Evolutionary conservation across 805 yeast genomes (phyloP), one percentile per base, ranked within the genome.

Genomic region (Danielozyma ontarioensis): DNA sequence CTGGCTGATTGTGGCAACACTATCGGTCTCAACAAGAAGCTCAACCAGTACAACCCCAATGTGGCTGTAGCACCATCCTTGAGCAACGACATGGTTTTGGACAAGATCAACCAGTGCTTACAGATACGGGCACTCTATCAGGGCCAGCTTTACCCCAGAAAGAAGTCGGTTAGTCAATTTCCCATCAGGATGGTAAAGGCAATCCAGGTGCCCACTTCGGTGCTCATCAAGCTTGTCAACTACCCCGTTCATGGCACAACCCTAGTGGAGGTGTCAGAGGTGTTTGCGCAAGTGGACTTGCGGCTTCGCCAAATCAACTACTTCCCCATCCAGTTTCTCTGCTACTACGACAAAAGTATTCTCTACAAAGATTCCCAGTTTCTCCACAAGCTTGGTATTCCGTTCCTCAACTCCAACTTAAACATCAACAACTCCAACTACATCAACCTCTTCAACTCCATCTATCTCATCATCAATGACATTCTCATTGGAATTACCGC

Each of bases 401-500:
- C 70, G 1, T 45, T 55, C 6, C 55, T 57, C 32, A 64, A 65
- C 37, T 49, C 56, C 12, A 50, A 58, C 35, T 45, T 62, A 35
- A 66, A 66, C 41, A 57, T 59, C 41, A 57, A 64, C 37, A 67
- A 67, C 39, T 64, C 72, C 27, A 63, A 82, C 51, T 84, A 83
- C 47, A 83, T 84, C 46, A 69, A 80, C 37, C 76, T 90, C 40
- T 87, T 86, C 64, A 94, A 94, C 49, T 80, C 89, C 1, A 40
- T 89, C 2, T 93, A 97, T 97, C 64, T 93, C 13, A 80, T 87
- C 0, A 56, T 79, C 4, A 90, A 93, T 54, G 98, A 93, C 54
- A 53, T 84, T 5, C 67, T 89, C 1, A 53, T 89, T 23, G 98
- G 98, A 0, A 49, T 75, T 6, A 41, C 84, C 0, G 71, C 80